Evolutionary conservation across 768 basidiomycete genomes (phyloP).

Genomic region (Tricholoma bakamatsutake): DNA sequence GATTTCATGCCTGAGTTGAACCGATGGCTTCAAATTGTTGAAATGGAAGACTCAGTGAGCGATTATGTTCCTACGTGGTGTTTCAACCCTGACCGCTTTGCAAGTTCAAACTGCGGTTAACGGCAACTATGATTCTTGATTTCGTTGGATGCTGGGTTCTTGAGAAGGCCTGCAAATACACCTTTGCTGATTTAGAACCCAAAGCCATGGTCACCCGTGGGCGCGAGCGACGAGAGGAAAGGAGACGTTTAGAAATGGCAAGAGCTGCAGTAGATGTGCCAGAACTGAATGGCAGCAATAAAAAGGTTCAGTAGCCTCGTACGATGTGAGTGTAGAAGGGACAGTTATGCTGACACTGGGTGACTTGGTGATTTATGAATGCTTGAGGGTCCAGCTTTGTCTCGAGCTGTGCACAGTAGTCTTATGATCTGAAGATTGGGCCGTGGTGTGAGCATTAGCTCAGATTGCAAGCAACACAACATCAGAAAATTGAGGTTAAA

Average conservation of each 20-base stretch:
- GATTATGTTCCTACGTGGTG: background rate
- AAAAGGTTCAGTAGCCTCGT: slow-evolving; percentile 17
- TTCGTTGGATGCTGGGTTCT: slow-evolving; percentile 85
- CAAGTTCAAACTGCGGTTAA: slow-evolving; percentile 82
- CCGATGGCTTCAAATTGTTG: slow-evolving; percentile 94
- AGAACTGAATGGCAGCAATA: slow-evolving; percentile 10
- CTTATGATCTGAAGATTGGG: too few species aligned
- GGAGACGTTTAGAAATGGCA: slow-evolving; percentile 34
- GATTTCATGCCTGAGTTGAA: slow-evolving; percentile 96
- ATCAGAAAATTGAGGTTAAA: too few species aligned
- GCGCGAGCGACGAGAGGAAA: slow-evolving; percentile 70
- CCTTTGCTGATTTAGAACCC: slow-evolving; percentile 88
- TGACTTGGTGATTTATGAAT: too few species aligned
- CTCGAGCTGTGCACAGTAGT: too few species aligned
- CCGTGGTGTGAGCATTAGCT: too few species aligned
- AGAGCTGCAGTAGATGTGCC: slow-evolving; percentile 1
- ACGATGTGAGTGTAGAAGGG: background rate
- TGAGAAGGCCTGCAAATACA: slow-evolving; percentile 73
- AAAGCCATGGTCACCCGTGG: slow-evolving; percentile 81
- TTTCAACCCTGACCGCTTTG: background rate
- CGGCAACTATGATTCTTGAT: slow-evolving; percentile 78
- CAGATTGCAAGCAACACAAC: too few species aligned
- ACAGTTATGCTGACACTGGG: too few species aligned
- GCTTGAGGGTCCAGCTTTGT: too few species aligned
- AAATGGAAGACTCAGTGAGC: slow-evolving; percentile 75